Evolutionary conservation across 345 rosid species (phyloP).

Genomic region (Combretum micranthum): DNA sequence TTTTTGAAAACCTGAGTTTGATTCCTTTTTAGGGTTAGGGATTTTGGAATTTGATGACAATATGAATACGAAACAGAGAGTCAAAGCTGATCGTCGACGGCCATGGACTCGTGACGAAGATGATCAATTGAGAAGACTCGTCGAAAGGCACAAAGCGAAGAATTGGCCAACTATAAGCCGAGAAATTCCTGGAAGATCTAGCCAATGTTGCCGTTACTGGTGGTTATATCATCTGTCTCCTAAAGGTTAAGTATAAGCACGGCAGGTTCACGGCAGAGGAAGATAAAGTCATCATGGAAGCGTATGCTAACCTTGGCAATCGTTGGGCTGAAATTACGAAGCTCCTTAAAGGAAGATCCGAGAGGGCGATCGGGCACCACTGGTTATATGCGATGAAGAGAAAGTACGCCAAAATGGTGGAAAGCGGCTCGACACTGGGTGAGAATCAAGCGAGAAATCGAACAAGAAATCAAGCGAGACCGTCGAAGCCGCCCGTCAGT

Average conservation of each 20-base stretch:
- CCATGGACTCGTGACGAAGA: conserved; percentile 67
- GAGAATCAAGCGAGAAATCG: conserved; percentile 1
- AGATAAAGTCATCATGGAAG: conserved; percentile 36
- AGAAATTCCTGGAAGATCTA: conserved; percentile 49
- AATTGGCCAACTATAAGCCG: conserved; percentile 52
- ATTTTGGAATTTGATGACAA: too few species aligned
- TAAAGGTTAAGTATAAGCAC: conserved; percentile 45
- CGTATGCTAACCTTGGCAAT: conserved; percentile 56
- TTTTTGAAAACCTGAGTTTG: too few species aligned
- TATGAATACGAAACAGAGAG: not conserved
- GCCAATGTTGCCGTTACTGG: conserved; percentile 57
- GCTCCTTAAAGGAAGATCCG: conserved; percentile 50
- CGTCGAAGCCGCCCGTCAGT: conserved; percentile 2
- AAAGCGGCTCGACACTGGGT: not conserved
- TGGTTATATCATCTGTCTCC: conserved; percentile 75
- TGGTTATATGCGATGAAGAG: conserved; percentile 62
- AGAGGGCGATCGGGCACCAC: conserved; percentile 57
- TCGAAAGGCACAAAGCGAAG: conserved; percentile 37
- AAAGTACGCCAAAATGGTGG: conserved; percentile 7
- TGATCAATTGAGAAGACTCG: conserved; percentile 32
- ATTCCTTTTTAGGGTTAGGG: too few species aligned
- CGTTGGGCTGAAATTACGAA: conserved; percentile 58
- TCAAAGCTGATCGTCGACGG: conserved; percentile 34
- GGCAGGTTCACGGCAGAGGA: conserved; percentile 44
- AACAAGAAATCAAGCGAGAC: not conserved